phyloP scores from a whole-genome alignment of 1,284 basidiomycete species.

The Irpex lacteus region DNA sequence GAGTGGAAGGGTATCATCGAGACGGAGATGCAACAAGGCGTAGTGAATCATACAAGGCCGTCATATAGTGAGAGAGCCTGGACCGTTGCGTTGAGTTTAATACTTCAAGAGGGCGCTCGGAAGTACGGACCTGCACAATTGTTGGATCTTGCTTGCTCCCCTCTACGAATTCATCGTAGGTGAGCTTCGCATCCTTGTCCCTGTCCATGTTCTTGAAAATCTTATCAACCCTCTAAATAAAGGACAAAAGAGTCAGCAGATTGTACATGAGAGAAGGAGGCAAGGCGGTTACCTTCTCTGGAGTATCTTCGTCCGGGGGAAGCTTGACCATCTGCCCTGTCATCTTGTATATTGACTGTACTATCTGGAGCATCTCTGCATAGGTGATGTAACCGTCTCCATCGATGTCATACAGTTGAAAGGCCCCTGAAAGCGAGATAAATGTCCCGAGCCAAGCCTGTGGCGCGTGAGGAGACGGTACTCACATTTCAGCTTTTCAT shows the following conservation, averaged over 20 bases:
- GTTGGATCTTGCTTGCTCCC: conserved; percentile 97
- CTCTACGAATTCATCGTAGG: conserved; percentile 95
- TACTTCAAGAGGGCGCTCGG: no score
- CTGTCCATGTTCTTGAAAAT: conserved; percentile 94
- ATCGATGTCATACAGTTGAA: conserved; percentile 99
- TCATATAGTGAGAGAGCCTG: conserved; percentile 79
- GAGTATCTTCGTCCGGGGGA: conserved; percentile 96
- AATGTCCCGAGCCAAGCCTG: conserved; percentile 12
- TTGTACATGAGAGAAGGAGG: neutral
- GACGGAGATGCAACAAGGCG: neutral
- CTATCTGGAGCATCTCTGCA: conserved; percentile 98
- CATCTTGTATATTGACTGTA: conserved; percentile 98
- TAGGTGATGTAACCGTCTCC: conserved; percentile 96
- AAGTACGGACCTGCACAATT: conserved; percentile 81
- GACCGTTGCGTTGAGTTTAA: neutral
- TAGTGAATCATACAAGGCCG: conserved; percentile 55
- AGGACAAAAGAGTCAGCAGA: neutral
- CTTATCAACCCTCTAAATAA: conserved; percentile 87
- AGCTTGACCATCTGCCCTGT: conserved; percentile 99
- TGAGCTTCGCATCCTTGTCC: conserved; percentile 86
- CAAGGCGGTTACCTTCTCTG: conserved; percentile 78
- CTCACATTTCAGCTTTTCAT: conserved; percentile 98
- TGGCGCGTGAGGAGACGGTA: conserved; percentile 20
- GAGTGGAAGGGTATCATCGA: neutral
- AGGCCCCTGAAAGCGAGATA: conserved; percentile 75